These are phyloP conservation scores for Conticribra guillardii DNA, from an alignment of 108 stramenopile species.

Conservation along the genomic window DNA sequence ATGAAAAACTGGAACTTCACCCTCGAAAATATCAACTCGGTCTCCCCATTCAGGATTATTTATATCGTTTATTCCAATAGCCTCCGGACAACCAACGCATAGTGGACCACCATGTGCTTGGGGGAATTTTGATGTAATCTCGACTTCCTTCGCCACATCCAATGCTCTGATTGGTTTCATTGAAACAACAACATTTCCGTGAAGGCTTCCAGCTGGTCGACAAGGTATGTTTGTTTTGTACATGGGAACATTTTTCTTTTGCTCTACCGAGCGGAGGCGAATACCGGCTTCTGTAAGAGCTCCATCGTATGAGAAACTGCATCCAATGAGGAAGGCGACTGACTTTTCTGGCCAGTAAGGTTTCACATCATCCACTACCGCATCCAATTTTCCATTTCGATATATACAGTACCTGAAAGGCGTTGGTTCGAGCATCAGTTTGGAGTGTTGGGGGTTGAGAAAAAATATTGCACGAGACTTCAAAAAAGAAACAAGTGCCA, in stretches of 20 bases:
- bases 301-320: constrained; percentile 86
- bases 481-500: not conserved
- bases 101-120: constrained; percentile 90
- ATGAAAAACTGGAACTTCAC: constrained; percentile 93
- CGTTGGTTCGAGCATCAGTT: not conserved
- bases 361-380: constrained; percentile 68
- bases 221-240: constrained; percentile 77
- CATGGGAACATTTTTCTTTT: constrained; percentile 89
- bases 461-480: not conserved
- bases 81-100: constrained; percentile 73
- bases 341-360: constrained; percentile 75
- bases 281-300: constrained; percentile 74
- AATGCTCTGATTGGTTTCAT: constrained; percentile 87
- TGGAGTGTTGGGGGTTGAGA: not conserved
- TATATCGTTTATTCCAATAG: constrained; percentile 76
- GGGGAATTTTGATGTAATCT: constrained; percentile 75
- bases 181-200: constrained; percentile 82
- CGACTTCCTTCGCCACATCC: constrained; percentile 71
- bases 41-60: constrained; percentile 87
- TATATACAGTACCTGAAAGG: constrained; percentile 72
- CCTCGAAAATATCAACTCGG: constrained; percentile 55
- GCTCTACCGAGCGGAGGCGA: constrained; percentile 72
- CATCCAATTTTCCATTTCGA: constrained; percentile 63
- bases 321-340: constrained; percentile 88
- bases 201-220: constrained; percentile 66